Base-by-base conservation (phyloP, 1,284 basidiomycete species). In the Ceratobasidium sp. region DNA sequence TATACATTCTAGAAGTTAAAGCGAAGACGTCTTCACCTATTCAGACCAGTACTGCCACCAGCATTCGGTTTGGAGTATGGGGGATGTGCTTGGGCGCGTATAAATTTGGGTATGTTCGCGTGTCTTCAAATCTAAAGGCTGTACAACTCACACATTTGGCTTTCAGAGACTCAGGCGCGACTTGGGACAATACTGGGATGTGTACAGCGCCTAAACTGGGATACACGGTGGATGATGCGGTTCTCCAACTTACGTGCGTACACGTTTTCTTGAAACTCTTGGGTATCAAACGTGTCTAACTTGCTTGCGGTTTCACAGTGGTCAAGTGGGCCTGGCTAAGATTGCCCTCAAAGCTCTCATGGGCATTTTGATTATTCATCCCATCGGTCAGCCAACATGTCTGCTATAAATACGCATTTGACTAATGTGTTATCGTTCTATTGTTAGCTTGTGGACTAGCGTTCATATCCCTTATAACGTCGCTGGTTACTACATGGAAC, bases 11-110 rank as follows among this genome's bases (percentile, higher is more conserved):
- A 57, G 78, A 83, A 52, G 80, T 94, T 67, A 78, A 84, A 30
- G 85, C 87, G 3, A 82, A 67, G 43, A 58, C 79, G 1, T 72
- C 81, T 6, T 76, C 79, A 57, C 83, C 84, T 2, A 75, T 79
- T 46, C 64, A 67, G 35, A 87, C 88, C 5, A 84, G 83, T 75
- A 79, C 87, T n/a, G 88, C 87, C 6, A 90, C 87, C 1, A 82
- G 85, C 75, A 79, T 92, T 26, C 84, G 86, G 41, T 91, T 92
- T 75, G 91, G 91, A 1, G 88, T 92, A 5, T 93, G 91, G 91
- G 91, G 91, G 1, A 82, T 89, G 50, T 93, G 91, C 80, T 87
- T 87, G 0, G 83, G 74, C 14, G 70, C 57, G 14, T 73, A 72
- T 41, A 50, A 52, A 32, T 75, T 75, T 32, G 32, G 43, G 71